Conservation (phyloP, 352 stramenopile species). For the Aphanomyces invadans region DNA sequence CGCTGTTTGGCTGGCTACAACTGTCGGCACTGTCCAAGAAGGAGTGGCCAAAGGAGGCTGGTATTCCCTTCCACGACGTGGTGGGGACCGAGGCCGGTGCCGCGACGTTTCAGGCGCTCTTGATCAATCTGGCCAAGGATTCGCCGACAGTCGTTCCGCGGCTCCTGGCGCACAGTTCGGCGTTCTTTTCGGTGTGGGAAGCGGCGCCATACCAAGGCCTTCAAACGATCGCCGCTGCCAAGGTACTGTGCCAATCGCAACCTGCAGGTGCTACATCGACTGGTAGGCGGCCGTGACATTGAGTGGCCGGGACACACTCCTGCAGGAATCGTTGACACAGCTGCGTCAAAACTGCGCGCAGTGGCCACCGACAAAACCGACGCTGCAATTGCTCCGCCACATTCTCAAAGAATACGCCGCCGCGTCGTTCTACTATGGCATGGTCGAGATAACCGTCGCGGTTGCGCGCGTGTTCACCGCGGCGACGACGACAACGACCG, state of each 20-base stretch:
- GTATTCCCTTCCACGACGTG: constrained; percentile 10
- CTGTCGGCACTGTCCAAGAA: not conserved
- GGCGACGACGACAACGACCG: not conserved
- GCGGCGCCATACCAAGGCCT: constrained; percentile 11
- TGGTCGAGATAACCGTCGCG: constrained; percentile 11
- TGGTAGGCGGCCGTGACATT: constrained; percentile 18
- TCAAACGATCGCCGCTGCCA: constrained; percentile 7
- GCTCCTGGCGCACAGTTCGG: not conserved
- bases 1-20: constrained; percentile 6
- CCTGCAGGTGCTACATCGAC: no score
- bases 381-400: not conserved
- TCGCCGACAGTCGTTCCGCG: not conserved
- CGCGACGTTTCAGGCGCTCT: not conserved
- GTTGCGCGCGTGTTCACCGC: constrained; percentile 3
- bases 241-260: constrained; percentile 12
- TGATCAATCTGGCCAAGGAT: not conserved
- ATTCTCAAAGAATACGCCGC: constrained; percentile 11
- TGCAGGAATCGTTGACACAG: constrained; percentile 7
- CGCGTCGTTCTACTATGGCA: constrained; percentile 16
- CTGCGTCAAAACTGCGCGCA: not conserved
- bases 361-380: not conserved
- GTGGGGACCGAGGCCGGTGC: constrained; percentile 1
- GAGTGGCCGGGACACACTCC: not conserved
- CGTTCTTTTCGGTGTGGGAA: constrained; percentile 20
- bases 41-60: not conserved